phyloP scores from a whole-genome alignment of 1,139 yeast species.

The Barnettozyma hawaiiensis region DNA sequence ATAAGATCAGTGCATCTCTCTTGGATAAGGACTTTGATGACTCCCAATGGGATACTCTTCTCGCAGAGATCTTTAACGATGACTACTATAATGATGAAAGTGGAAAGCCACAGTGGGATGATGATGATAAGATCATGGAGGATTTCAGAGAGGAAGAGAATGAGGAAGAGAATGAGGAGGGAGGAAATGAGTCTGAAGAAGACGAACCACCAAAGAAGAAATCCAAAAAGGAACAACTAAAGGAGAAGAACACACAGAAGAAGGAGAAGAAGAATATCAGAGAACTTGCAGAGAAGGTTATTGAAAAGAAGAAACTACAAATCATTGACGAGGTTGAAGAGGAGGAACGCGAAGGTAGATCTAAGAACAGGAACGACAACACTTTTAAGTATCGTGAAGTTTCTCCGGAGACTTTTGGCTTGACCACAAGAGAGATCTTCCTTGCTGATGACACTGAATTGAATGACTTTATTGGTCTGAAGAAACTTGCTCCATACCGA shows the following conservation, averaged over 20 bases:
- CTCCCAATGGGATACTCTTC: slow-evolving; percentile 84
- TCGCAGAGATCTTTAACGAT: slow-evolving; percentile 82
- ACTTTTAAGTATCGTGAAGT: slow-evolving; percentile 88
- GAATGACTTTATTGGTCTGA: slow-evolving; percentile 79
- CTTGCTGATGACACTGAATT: slow-evolving; percentile 84
- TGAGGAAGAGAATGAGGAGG: slow-evolving; percentile 20
- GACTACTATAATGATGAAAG: slow-evolving; percentile 62
- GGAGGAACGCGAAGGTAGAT: slow-evolving; percentile 53
- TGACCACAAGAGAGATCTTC: slow-evolving; percentile 79
- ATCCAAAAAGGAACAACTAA: slow-evolving; percentile 44
- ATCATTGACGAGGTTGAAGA: slow-evolving; percentile 58
- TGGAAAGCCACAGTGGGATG: slow-evolving; percentile 51
- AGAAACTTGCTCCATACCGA: slow-evolving; percentile 91
- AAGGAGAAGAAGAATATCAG: slow-evolving; percentile 56
- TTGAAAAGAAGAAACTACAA: slow-evolving; percentile 47
- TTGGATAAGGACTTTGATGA: slow-evolving; percentile 87
- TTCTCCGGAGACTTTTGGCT: slow-evolving; percentile 89
- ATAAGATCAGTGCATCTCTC: slow-evolving; percentile 63
- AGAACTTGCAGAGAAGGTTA: slow-evolving; percentile 67
- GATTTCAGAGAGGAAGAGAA: slow-evolving; percentile 26
- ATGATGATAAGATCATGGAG: slow-evolving; percentile 41
- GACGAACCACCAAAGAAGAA: slow-evolving; percentile 32
- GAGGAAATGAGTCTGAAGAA: slow-evolving; percentile 20
- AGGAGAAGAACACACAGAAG: slow-evolving; percentile 56
- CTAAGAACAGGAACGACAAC: slow-evolving; percentile 31